Percentiles rank a stretch among this genome's conserved stretches.
phyloP scores from a whole-genome alignment of 2,329 filamentous ascomycete species.

The Cyclaneusma minus region DNA sequence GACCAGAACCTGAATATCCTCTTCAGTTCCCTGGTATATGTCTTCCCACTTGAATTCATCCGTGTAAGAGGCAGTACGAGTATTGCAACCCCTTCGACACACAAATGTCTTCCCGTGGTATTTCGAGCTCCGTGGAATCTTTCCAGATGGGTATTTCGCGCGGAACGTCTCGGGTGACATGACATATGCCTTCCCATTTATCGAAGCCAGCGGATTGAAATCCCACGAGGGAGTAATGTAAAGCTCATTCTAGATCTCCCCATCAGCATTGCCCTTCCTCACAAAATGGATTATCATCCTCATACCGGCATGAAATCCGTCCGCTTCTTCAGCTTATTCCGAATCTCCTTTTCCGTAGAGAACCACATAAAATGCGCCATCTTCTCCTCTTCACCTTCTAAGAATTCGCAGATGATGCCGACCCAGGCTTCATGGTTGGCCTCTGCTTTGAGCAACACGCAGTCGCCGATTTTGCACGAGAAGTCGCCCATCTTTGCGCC shows the following conservation, averaged over 20 bases:
- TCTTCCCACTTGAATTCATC: slow-evolving; percentile 89
- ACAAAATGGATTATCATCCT: not conserved
- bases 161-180: slow-evolving; percentile 58
- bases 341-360: slow-evolving; percentile 76
- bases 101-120: slow-evolving; percentile 79
- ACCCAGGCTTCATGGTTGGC: slow-evolving; percentile 83
- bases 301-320: slow-evolving; percentile 57
- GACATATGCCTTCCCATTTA: slow-evolving; percentile 77
- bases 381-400: slow-evolving; percentile 62
- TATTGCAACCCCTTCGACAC: slow-evolving; percentile 80
- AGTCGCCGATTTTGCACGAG: slow-evolving; percentile 67
- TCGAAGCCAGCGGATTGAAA: slow-evolving; percentile 69
- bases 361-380: slow-evolving; percentile 93
- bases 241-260: slow-evolving; percentile 57
- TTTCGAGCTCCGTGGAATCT: slow-evolving; percentile 53
- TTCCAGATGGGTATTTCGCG: slow-evolving; percentile 56
- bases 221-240: slow-evolving; percentile 86
- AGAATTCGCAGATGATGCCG: slow-evolving; percentile 72
- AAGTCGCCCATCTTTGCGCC: slow-evolving; percentile 75
- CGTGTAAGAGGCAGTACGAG: slow-evolving; percentile 77
- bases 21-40: slow-evolving; percentile 36
- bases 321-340: slow-evolving; percentile 68
- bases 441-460: slow-evolving; percentile 75
- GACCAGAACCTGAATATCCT: slow-evolving; percentile 11
- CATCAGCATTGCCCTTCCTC: slow-evolving; percentile 4